These are phyloP conservation scores for Comarum palustre DNA, from an alignment of 306 rosid genomes.

Conservation along the genomic window DNA sequence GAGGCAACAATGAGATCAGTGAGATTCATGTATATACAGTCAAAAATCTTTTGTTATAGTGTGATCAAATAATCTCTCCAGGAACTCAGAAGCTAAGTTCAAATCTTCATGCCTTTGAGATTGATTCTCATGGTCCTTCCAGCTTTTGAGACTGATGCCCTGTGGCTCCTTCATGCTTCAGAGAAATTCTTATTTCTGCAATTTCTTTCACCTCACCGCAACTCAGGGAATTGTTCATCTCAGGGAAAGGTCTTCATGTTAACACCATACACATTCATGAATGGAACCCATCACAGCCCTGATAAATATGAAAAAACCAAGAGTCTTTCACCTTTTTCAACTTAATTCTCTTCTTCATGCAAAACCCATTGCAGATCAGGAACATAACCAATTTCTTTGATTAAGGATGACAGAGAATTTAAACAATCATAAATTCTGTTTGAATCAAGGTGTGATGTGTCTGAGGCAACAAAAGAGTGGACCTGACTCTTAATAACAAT, in stretches of 20 bases:
- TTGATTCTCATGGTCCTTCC: not conserved
- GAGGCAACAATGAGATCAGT: not conserved
- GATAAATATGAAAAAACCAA: not conserved
- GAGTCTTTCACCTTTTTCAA: not conserved
- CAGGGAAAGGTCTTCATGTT: not conserved
- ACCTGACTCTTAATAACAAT: slow-evolving; percentile 35
- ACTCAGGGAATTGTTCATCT: not conserved
- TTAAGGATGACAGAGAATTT: slow-evolving; percentile 29
- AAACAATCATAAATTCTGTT: slow-evolving; percentile 35
- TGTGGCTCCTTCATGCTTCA: not conserved
- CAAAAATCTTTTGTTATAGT: no score
- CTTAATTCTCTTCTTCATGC: slow-evolving; percentile 22
- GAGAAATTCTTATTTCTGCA: not conserved
- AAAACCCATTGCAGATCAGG: slow-evolving; percentile 23
- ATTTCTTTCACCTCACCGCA: not conserved
- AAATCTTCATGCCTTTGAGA: not conserved
- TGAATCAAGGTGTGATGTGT: slow-evolving; percentile 36
- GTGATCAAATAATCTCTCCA: not conserved
- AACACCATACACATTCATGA: not conserved
- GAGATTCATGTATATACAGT: not conserved
- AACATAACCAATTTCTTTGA: slow-evolving; percentile 33
- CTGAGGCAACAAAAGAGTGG: slow-evolving; percentile 35
- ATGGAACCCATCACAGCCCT: not conserved
- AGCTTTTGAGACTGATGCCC: not conserved
- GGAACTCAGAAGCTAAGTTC: not conserved